Conservation (phyloP, 345 rosid species). For the Alliaria petiolata region DNA sequence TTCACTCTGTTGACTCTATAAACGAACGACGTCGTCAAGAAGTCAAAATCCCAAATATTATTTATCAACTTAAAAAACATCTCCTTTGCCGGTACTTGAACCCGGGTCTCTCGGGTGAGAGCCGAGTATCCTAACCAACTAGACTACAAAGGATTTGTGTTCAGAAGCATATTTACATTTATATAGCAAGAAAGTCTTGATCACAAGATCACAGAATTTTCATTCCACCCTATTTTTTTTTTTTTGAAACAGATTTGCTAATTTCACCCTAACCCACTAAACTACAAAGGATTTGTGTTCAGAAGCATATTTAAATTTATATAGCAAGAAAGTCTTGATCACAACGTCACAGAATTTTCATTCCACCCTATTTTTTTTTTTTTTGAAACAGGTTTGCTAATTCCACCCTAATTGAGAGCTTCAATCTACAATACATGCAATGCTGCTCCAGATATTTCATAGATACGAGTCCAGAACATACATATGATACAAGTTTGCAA, state of each 20-base stretch:
- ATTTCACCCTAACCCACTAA: no score
- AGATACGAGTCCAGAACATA: constrained; percentile 1
- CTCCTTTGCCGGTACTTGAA: constrained; percentile 68
- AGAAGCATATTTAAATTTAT: no score
- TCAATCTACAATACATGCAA: background rate
- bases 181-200: no score
- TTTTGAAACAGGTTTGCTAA: no score
- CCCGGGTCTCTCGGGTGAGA: constrained; percentile 69
- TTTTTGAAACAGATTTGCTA: no score
- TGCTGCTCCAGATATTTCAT: background rate
- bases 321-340: no score
- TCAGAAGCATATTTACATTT: no score
- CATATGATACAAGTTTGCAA: constrained; percentile 14
- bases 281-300: constrained; percentile 21
- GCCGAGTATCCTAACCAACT: constrained; percentile 72
- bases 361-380: no score
- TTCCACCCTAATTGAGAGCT: no score
- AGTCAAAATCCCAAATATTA: background rate
- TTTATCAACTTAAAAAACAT: background rate
- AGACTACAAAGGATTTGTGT: constrained; percentile 29
- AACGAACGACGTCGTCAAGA: background rate
- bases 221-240: no score
- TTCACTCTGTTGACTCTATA: constrained; percentile 2
- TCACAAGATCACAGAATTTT: no score
- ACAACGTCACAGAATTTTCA: no score